Evolutionary conservation across 2,329 filamentous ascomycete genomes (phyloP).

Genomic region (Colletotrichum endophyticum): DNA sequence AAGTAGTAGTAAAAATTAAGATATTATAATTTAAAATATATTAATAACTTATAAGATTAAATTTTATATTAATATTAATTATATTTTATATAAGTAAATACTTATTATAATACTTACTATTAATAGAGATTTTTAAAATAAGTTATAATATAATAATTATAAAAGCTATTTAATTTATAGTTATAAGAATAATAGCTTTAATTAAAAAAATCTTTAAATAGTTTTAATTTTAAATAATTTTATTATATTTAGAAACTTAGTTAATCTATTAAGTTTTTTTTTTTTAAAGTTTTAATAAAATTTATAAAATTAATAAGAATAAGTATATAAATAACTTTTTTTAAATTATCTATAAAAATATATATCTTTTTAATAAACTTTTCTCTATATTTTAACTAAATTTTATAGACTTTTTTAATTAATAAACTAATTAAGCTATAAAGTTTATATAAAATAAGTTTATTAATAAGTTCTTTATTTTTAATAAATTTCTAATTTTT

Average conservation of each 20-base stretch:
- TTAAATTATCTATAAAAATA: background rate
- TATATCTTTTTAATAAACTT: background rate
- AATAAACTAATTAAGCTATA: background rate
- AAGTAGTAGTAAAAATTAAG: background rate
- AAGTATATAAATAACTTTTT: background rate
- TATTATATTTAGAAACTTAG: background rate
- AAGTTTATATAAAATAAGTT: background rate
- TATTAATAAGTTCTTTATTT: no score
- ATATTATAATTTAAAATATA: background rate
- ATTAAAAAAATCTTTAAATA: background rate
- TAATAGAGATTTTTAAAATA: background rate
- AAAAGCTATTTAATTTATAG: background rate
- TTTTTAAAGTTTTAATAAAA: background rate
- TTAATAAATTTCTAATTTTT: no score
- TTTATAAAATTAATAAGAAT: background rate
- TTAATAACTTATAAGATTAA: background rate
- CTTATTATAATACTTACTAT: background rate
- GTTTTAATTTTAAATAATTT: background rate
- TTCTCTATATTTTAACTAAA: background rate
- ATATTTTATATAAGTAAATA: background rate
- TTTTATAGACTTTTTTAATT: background rate
- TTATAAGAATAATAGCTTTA: background rate
- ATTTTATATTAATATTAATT: background rate
- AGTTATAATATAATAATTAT: background rate
- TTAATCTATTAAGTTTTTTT: background rate